Conservation (phyloP, 1,284 basidiomycete genomes). For the Boletus nobilissimus region DNA sequence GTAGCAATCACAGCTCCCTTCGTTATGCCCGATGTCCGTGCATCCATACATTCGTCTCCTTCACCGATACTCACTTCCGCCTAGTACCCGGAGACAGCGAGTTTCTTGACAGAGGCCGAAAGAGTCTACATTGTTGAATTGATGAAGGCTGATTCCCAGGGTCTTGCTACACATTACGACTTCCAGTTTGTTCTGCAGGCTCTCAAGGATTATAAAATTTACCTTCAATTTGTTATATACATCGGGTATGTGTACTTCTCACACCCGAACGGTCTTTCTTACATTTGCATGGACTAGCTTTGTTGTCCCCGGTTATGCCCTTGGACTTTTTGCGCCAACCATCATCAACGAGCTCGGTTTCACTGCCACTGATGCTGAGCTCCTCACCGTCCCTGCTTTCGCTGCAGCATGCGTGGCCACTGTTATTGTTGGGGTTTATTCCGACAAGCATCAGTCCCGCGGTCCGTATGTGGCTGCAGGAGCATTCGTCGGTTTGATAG, state of each 20-base stretch:
- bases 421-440: conserved; percentile 54
- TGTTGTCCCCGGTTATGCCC: conserved; percentile 64
- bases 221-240: conserved; percentile 56
- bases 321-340: conserved; percentile 67
- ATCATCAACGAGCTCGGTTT: conserved; percentile 66
- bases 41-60: too few species aligned
- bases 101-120: conserved; percentile 55
- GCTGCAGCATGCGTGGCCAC: conserved; percentile 56
- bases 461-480: conserved; percentile 58
- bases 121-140: conserved; percentile 48
- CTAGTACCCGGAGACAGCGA: conserved; percentile 60
- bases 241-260: conserved; percentile 57
- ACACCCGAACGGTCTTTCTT: too few species aligned
- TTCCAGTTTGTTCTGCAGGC: conserved; percentile 54
- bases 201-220: conserved; percentile 57
- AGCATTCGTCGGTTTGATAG: conserved; percentile 53
- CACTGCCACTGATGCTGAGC: conserved; percentile 64
- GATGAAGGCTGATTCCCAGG: conserved; percentile 53
- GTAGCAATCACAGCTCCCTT: conserved; percentile 52
- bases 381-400: conserved; percentile 66
- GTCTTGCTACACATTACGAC: conserved; percentile 49
- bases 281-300: conserved; percentile 46
- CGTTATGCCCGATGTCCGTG: conserved; percentile 56
- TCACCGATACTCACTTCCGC: too few species aligned
- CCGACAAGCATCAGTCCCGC: conserved; percentile 54